phyloP scores from a whole-genome alignment of 805 yeast genomes.

The Isabelozyma pseudorhagii region DNA sequence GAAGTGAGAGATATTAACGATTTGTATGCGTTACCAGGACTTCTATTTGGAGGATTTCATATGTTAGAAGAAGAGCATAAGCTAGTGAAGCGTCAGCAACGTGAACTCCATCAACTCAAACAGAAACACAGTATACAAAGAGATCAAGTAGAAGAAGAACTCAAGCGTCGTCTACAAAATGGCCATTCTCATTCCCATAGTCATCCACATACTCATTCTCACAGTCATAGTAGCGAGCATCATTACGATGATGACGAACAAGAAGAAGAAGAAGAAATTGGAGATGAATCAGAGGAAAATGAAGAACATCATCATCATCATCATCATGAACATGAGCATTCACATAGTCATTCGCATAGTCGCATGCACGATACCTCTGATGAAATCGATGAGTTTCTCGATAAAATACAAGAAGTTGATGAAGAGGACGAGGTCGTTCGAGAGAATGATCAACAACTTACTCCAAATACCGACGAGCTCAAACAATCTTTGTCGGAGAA shows the following conservation, averaged over 20 bases:
- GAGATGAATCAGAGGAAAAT: not conserved
- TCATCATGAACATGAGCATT: not conserved
- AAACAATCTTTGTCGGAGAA: not conserved
- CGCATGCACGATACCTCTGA: not conserved
- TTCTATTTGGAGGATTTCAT: conserved; percentile 34
- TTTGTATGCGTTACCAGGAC: conserved; percentile 31
- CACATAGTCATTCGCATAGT: not conserved
- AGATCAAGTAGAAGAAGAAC: not conserved
- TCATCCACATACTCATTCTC: conserved; percentile 1
- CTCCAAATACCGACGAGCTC: not conserved
- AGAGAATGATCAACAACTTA: not conserved
- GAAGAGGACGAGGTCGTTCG: not conserved
- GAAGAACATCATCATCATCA: conserved; percentile 1
- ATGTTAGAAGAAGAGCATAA: conserved; percentile 32
- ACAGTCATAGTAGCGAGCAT: conserved; percentile 3
- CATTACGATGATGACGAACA: not conserved
- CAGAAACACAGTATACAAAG: conserved; percentile 4
- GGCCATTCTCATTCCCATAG: not conserved
- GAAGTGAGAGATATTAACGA: conserved; percentile 37
- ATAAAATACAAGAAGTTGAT: not conserved
- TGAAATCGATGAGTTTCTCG: not conserved
- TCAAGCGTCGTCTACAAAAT: not conserved
- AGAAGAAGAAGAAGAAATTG: not conserved
- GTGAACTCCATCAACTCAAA: conserved; percentile 5
- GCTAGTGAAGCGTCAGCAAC: conserved; percentile 23